phyloP scores from a whole-genome alignment of 768 basidiomycete genomes.

The Leccinum imitatum region DNA sequence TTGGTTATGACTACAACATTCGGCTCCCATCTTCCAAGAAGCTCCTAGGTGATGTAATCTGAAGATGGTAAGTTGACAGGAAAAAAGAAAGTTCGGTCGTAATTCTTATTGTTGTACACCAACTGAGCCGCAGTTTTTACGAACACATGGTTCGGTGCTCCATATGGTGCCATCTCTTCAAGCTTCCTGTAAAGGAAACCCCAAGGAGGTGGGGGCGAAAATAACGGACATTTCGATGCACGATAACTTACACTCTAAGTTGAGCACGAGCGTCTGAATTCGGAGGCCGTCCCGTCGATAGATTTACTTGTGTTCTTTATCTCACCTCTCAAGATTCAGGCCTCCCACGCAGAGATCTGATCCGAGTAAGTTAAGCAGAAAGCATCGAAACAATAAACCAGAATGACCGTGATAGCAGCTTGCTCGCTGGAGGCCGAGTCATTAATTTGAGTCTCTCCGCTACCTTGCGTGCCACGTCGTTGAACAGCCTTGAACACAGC shows the following conservation, averaged over 20 bases:
- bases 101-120: slow-evolving; percentile 5
- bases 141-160: slow-evolving; percentile 1
- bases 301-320: slow-evolving; percentile 2
- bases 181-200: slow-evolving; percentile 13
- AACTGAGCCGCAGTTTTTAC: neutral
- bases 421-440: neutral
- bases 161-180: neutral
- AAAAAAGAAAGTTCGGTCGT: slow-evolving; percentile 2
- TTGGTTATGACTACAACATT: neutral
- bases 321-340: neutral
- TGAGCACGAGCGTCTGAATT: neutral
- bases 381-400: neutral
- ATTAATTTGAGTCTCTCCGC: neutral
- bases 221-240: slow-evolving; percentile 17
- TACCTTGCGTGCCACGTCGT: neutral
- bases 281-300: slow-evolving; percentile 2
- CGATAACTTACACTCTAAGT: neutral
- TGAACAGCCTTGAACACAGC: neutral
- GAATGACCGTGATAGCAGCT: neutral
- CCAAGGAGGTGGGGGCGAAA: slow-evolving; percentile 21
- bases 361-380: neutral
- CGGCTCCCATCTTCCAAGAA: slow-evolving; percentile 7
- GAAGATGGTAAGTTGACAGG: neutral
- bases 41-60: slow-evolving; percentile 1
- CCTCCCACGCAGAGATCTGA: neutral